phyloP scores from a whole-genome alignment of 2,329 filamentous ascomycete species.

The Fusarium drepaniforme region DNA sequence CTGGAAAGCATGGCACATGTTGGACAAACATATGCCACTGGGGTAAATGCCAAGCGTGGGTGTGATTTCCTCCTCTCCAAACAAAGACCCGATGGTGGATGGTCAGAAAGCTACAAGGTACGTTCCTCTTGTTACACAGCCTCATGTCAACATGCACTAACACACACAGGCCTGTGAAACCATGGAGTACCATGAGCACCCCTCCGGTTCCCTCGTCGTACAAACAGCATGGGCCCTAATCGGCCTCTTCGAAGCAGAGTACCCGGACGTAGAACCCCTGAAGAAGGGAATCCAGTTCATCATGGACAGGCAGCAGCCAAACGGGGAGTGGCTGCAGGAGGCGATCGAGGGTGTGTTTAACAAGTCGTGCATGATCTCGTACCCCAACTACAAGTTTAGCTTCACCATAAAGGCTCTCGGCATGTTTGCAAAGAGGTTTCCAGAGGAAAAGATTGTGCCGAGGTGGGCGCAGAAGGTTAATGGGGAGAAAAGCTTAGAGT shows the following conservation, averaged over 20 bases:
- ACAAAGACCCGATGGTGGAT: conserved; percentile 91
- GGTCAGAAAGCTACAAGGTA: conserved; percentile 93
- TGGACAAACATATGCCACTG: conserved; percentile 85
- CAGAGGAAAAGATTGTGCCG: conserved; percentile 67
- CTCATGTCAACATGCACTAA: conserved; percentile 25
- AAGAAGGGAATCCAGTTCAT: conserved; percentile 82
- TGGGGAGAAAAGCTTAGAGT: conserved; percentile 1
- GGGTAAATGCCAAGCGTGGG: conserved; percentile 75
- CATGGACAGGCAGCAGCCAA: conserved; percentile 85
- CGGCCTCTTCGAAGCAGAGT: conserved; percentile 84
- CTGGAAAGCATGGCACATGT: conserved; percentile 86
- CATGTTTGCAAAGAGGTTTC: conserved; percentile 83
- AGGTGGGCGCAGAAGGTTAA: conserved; percentile 19
- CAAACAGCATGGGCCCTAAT: conserved; percentile 94
- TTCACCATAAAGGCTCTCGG: conserved; percentile 95
- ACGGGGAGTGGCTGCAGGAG: conserved; percentile 96
- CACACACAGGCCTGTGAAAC: conserved; percentile 76
- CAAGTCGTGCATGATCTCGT: conserved; percentile 99
- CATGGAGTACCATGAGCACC: conserved; percentile 80
- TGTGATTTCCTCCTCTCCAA: conserved; percentile 89
- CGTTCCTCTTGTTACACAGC: conserved; percentile 25
- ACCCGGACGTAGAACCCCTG: conserved; percentile 79
- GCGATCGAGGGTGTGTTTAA: conserved; percentile 99
- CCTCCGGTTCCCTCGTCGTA: conserved; percentile 85
- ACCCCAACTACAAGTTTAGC: conserved; percentile 98